Evolutionary conservation across 768 basidiomycete genomes (phyloP).

Genomic region (Pulveroboletus sp.): DNA sequence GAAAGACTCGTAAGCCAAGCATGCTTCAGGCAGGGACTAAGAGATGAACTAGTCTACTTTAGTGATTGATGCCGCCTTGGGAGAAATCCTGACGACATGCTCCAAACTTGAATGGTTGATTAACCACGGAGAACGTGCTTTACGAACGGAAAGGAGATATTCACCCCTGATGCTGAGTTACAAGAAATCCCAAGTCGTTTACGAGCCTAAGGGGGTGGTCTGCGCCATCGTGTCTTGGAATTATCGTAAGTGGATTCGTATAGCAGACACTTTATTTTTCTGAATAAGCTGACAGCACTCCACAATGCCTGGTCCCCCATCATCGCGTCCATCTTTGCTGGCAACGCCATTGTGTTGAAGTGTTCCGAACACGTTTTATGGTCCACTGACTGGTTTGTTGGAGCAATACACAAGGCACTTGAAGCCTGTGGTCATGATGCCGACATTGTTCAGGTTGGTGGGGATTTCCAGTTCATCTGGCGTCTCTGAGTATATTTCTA

Average conservation of each 20-base stretch:
- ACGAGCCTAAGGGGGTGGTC: constrained; percentile 90
- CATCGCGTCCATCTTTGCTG: constrained; percentile 84
- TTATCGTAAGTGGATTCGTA: constrained; percentile 57
- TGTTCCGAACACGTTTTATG: constrained; percentile 91
- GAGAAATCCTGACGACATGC: constrained; percentile 92
- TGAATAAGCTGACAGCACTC: constrained; percentile 52
- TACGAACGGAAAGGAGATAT: constrained; percentile 69
- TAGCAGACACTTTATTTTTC: not conserved
- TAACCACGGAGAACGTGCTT: constrained; percentile 72
- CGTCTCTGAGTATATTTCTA: constrained; percentile 26
- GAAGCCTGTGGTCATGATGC: constrained; percentile 75
- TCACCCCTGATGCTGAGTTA: constrained; percentile 67
- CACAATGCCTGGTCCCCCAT: constrained; percentile 96
- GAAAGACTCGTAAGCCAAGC: constrained; percentile 76
- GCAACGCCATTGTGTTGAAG: constrained; percentile 87
- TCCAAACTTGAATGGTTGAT: constrained; percentile 93
- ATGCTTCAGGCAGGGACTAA: not conserved
- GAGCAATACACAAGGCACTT: constrained; percentile 74
- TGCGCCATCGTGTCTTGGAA: constrained; percentile 95
- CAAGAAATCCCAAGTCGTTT: constrained; percentile 75
- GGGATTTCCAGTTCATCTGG: not conserved
- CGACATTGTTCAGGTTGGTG: constrained; percentile 79
- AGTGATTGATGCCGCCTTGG: constrained; percentile 94
- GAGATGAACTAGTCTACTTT: constrained; percentile 3
- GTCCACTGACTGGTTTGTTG: constrained; percentile 82